Percentiles rank a stretch among this genome's conserved stretches.
phyloP scores from a whole-genome alignment of 495 filamentous ascomycete species.

The Aspergillus egyptiacus region DNA sequence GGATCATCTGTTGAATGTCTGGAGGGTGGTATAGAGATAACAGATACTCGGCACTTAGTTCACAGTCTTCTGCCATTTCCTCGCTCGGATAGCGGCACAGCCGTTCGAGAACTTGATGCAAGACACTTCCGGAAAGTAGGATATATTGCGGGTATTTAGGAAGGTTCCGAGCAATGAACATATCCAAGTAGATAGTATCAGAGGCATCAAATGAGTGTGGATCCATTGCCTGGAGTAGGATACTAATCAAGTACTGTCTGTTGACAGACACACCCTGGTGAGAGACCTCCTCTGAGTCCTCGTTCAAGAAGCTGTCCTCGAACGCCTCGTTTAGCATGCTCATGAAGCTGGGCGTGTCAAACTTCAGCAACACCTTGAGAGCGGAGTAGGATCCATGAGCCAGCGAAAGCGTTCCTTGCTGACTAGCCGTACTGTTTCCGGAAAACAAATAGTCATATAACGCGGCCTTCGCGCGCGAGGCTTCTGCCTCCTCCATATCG shows the following conservation, averaged over 20 bases:
- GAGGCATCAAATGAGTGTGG: slow-evolving; percentile 61
- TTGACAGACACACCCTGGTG: slow-evolving; percentile 63
- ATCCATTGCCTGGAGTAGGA: slow-evolving; percentile 84
- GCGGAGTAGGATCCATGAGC: slow-evolving; percentile 72
- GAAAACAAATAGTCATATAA: slow-evolving; percentile 92
- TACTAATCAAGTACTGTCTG: slow-evolving; percentile 83
- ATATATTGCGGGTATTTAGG: slow-evolving; percentile 97
- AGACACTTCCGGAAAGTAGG: slow-evolving; percentile 74
- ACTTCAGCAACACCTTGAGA: slow-evolving; percentile 75
- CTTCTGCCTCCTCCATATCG: slow-evolving; percentile 58
- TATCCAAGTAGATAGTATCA: slow-evolving; percentile 90
- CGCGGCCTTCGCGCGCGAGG: slow-evolving; percentile 71
- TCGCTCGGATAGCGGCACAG: slow-evolving; percentile 76
- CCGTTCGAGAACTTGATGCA: slow-evolving; percentile 73
- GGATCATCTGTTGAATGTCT: slow-evolving; percentile 67
- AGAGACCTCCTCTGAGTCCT: slow-evolving; percentile 36
- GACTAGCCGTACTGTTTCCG: slow-evolving; percentile 53
- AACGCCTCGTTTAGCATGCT: slow-evolving; percentile 97
- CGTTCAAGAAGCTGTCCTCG: slow-evolving; percentile 89
- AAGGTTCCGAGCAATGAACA: slow-evolving; percentile 94
- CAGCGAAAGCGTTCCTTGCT: slow-evolving; percentile 54
- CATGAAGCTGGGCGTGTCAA: slow-evolving; percentile 85
- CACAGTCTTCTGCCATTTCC: slow-evolving; percentile 87
- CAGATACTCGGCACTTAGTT: slow-evolving; percentile 91
- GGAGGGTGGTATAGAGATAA: slow-evolving; percentile 89